These are phyloP conservation scores for Hyphopichia pseudoburtonii DNA, from an alignment of 1,139 yeast genomes.

Conservation along the genomic window DNA sequence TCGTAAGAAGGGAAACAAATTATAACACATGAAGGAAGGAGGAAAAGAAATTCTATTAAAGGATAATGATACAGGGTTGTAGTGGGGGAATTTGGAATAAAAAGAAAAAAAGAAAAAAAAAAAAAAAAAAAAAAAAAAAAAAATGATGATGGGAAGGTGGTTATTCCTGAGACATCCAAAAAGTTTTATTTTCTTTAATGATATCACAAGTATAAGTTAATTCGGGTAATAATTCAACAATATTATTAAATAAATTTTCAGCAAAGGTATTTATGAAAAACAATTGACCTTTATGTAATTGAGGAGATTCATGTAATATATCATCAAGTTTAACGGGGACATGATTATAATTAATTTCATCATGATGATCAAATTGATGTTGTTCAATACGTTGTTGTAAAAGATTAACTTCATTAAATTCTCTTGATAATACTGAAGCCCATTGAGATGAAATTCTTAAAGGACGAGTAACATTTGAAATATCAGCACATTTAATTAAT, in stretches of 20 bases:
- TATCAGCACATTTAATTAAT: conserved; percentile 89
- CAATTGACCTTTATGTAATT: conserved; percentile 72
- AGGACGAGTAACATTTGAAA: conserved; percentile 86
- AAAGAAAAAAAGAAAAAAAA: background rate
- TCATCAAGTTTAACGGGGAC: conserved; percentile 33
- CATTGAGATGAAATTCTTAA: conserved; percentile 75
- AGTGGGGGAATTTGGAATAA: too few species aligned
- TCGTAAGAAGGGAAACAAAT: background rate
- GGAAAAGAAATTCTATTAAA: too few species aligned
- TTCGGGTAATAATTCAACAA: conserved; percentile 58
- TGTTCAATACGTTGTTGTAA: conserved; percentile 46
- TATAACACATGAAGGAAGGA: too few species aligned
- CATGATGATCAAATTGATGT: conserved; percentile 5
- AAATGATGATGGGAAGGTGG: background rate
- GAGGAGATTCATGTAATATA: conserved; percentile 45
- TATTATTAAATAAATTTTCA: conserved; percentile 65
- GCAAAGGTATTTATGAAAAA: conserved; percentile 86
- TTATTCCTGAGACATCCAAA: conserved; percentile 31
- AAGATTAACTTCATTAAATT: conserved; percentile 66
- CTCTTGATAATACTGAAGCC: conserved; percentile 78
- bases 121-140: background rate
- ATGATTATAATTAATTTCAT: conserved; percentile 27
- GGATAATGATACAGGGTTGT: too few species aligned
- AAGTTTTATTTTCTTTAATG: conserved; percentile 42
- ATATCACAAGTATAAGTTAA: conserved; percentile 53